Percentiles rank a stretch among this genome's conserved stretches.
phyloP scores from a whole-genome alignment of 768 basidiomycete genomes.

The Kwoniella europaea region DNA sequence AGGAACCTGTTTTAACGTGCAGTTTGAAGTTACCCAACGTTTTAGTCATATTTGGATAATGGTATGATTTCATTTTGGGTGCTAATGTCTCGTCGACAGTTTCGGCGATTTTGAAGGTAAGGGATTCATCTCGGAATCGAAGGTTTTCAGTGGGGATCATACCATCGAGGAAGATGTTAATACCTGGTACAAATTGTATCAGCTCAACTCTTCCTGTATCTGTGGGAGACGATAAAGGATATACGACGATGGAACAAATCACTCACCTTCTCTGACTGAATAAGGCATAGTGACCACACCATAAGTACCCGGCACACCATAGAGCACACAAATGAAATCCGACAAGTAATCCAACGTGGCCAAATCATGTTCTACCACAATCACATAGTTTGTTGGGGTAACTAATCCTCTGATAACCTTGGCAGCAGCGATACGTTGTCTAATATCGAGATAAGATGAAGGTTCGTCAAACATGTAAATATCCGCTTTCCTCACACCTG shows the following conservation, averaged over 20 bases:
- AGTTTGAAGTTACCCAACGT: slow-evolving; percentile 95
- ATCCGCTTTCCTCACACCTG: slow-evolving; percentile 91
- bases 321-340: slow-evolving; percentile 96
- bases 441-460: slow-evolving; percentile 95
- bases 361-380: slow-evolving; percentile 98
- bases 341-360: slow-evolving; percentile 98
- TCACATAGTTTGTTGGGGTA: slow-evolving; percentile 82
- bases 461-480: slow-evolving; percentile 78
- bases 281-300: slow-evolving; percentile 98
- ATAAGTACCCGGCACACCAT: slow-evolving; percentile 68
- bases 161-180: slow-evolving; percentile 99
- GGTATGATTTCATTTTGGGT: slow-evolving; percentile 86
- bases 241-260: neutral
- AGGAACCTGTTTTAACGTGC: slow-evolving; percentile 83
- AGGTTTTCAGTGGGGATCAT: slow-evolving; percentile 98
- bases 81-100: slow-evolving; percentile 86
- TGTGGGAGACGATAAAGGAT: no score
- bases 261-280: slow-evolving; percentile 90
- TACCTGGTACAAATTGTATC: slow-evolving; percentile 65
- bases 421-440: slow-evolving; percentile 91
- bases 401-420: slow-evolving; percentile 90
- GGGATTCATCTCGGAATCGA: slow-evolving; percentile 92
- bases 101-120: slow-evolving; percentile 97
- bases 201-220: neutral
- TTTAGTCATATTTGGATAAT: slow-evolving; percentile 95